These are phyloP conservation scores for Paraglomus brasilianum DNA, from an alignment of 192 early-diverging fungal species.

Conservation along the genomic window DNA sequence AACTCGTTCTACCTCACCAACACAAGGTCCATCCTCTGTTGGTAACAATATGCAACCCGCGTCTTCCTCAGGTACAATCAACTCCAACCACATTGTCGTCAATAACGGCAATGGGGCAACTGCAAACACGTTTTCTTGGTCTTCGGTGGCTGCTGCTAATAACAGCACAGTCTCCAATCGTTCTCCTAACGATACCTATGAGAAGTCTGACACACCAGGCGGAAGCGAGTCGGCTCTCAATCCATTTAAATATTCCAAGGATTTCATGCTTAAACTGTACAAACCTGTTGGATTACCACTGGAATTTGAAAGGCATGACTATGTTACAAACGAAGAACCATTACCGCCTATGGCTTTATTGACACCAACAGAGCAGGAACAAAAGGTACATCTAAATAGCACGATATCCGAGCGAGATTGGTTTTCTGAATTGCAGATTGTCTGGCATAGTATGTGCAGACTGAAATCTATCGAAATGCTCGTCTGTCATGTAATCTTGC, in stretches of 20 bases:
- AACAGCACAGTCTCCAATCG: conserved; percentile 26
- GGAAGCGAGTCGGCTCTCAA: conserved; percentile 37
- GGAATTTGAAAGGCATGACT: conserved; percentile 65
- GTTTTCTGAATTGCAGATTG: no score
- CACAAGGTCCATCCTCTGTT: conserved; percentile 24
- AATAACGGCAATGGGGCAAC: conserved; percentile 9
- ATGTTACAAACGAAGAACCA: conserved; percentile 61
- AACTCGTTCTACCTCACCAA: conserved; percentile 24
- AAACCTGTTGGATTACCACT: conserved; percentile 55
- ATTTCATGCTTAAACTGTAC: conserved; percentile 72
- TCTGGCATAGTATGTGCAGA: conserved; percentile 6
- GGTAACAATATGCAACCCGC: background rate
- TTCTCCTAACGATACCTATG: conserved; percentile 24
- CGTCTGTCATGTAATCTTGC: no score
- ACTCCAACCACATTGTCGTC: background rate
- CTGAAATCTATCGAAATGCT: no score
- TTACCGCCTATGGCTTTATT: conserved; percentile 60
- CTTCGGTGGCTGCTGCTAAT: conserved; percentile 31
- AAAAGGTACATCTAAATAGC: conserved; percentile 49
- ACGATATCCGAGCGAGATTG: no score
- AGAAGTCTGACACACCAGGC: conserved; percentile 28
- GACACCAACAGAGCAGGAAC: conserved; percentile 59
- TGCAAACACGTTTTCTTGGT: conserved; percentile 33
- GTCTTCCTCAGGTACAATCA: background rate
- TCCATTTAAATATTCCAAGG: conserved; percentile 70